A percentile compares a stretch with the other conserved stretches of the same genome.
phyloP scores from a whole-genome alignment of 2,329 filamentous ascomycete genomes.

The Ceratocystis papillata region DNA sequence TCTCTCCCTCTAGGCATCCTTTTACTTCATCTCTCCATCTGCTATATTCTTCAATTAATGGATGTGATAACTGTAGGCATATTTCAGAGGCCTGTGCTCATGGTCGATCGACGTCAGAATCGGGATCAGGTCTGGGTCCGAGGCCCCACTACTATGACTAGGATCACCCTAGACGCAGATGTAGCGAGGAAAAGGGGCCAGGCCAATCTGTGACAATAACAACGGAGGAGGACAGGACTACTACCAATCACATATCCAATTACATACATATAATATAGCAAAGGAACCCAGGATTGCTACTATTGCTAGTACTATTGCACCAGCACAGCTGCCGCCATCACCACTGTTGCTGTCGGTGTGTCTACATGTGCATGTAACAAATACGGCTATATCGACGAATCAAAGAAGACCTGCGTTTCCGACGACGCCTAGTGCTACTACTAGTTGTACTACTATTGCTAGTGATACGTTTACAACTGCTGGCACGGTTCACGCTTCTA shows the following conservation, averaged over 20 bases:
- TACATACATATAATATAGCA: not conserved
- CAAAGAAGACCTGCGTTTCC: not conserved
- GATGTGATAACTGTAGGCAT: too few relatives aligned
- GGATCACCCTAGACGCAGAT: conserved; percentile 8
- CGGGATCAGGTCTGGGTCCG: conserved; percentile 11
- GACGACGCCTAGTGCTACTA: not conserved
- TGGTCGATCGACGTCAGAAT: conserved; percentile 22
- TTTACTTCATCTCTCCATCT: not conserved
- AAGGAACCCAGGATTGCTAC: not conserved
- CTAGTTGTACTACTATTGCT: not conserved
- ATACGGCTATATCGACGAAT: too few relatives aligned
- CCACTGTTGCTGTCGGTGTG: too few relatives aligned
- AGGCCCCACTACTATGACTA: conserved; percentile 19
- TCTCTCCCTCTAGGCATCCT: not conserved
- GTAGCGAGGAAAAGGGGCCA: conserved; percentile 19
- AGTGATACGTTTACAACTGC: not conserved
- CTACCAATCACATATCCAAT: not conserved
- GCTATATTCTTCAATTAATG: too few relatives aligned
- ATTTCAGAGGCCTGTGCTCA: conserved; percentile 15
- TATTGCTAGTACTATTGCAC: not conserved
- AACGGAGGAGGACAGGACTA: not conserved
- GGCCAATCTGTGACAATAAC: not conserved
- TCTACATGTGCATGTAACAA: too few relatives aligned
- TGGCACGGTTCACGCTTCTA: not conserved
- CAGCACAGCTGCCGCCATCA: too few relatives aligned